Evolutionary conservation across 345 rosid genomes (phyloP).

Genomic region (Arabidopsis suecica): DNA sequence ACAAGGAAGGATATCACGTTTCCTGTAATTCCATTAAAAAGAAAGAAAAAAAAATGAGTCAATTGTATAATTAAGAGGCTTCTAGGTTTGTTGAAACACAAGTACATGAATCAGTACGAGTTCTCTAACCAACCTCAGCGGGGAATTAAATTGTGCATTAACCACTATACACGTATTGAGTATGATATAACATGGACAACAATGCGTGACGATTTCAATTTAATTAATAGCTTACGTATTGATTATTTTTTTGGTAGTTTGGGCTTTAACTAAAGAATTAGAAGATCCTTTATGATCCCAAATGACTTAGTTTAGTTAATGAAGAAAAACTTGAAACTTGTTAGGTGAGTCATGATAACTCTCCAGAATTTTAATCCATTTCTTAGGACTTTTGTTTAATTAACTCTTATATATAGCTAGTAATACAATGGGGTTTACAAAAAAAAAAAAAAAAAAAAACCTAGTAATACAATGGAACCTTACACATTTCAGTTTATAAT

Average conservation of each 20-base stretch:
- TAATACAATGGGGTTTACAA: slow-evolving; percentile 28
- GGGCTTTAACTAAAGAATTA: slow-evolving; percentile 8
- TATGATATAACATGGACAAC: slow-evolving; percentile 35
- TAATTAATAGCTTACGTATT: slow-evolving; percentile 25
- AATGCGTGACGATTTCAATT: slow-evolving; percentile 45
- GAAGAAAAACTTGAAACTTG: slow-evolving; percentile 22
- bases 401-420: background rate
- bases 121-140: slow-evolving; percentile 35
- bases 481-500: slow-evolving; percentile 2
- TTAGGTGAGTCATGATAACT: slow-evolving; percentile 33
- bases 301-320: slow-evolving; percentile 3
- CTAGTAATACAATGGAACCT: slow-evolving; percentile 17
- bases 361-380: slow-evolving; percentile 9
- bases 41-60: slow-evolving; percentile 1
- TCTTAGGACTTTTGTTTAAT: background rate
- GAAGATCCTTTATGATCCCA: slow-evolving; percentile 1
- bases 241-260: slow-evolving; percentile 8
- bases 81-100: slow-evolving; percentile 16
- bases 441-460: too few species aligned
- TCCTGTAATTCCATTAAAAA: slow-evolving; percentile 53
- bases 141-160: slow-evolving; percentile 40
- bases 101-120: slow-evolving; percentile 14
- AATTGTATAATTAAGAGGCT: slow-evolving; percentile 24
- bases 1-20: slow-evolving; percentile 74
- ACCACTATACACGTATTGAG: slow-evolving; percentile 39